A percentile compares a stretch with the other conserved stretches of the same genome.
Conservation (phyloP, 2,329 filamentous ascomycete species). For the Colletotrichum lentis region DNA sequence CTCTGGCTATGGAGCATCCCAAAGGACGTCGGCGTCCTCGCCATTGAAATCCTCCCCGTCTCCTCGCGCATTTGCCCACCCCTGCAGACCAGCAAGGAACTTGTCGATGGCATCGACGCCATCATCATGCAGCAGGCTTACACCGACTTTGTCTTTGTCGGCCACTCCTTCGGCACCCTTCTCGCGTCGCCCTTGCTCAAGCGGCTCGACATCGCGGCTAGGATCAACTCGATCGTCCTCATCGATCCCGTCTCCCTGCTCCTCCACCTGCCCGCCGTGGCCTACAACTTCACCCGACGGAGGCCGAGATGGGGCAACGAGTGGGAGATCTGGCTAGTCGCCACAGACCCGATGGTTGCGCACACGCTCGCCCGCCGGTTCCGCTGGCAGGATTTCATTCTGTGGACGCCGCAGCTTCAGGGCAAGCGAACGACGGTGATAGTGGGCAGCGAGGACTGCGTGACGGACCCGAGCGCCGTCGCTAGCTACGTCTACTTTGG, state of each 20-base stretch:
- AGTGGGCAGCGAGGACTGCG: slow-evolving; percentile 41
- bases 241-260: slow-evolving; percentile 73
- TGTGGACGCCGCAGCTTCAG: slow-evolving; percentile 73
- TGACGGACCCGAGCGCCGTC: slow-evolving; percentile 40
- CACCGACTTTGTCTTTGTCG: slow-evolving; percentile 66
- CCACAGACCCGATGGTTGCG: slow-evolving; percentile 71
- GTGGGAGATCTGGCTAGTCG: slow-evolving; percentile 75
- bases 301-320: slow-evolving; percentile 67
- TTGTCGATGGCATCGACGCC: slow-evolving; percentile 36
- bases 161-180: slow-evolving; percentile 73
- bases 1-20: slow-evolving; percentile 61
- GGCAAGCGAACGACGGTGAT: slow-evolving; percentile 41
- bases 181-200: slow-evolving; percentile 60
- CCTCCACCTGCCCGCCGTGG: slow-evolving; percentile 73
- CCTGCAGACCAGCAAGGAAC: slow-evolving; percentile 35
- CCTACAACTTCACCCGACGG: slow-evolving; percentile 73
- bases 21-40: slow-evolving; percentile 67
- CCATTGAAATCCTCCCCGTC: slow-evolving; percentile 71
- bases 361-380: slow-evolving; percentile 71
- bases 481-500: slow-evolving; percentile 43
- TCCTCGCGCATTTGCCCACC: slow-evolving; percentile 68
- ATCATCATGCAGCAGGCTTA: slow-evolving; percentile 67
- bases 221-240: slow-evolving; percentile 59
- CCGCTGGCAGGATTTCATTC: slow-evolving; percentile 75
- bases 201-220: slow-evolving; percentile 47